These are phyloP conservation scores for Raphanus sativus DNA, from an alignment of 345 rosid genomes.

Conservation along the genomic window DNA sequence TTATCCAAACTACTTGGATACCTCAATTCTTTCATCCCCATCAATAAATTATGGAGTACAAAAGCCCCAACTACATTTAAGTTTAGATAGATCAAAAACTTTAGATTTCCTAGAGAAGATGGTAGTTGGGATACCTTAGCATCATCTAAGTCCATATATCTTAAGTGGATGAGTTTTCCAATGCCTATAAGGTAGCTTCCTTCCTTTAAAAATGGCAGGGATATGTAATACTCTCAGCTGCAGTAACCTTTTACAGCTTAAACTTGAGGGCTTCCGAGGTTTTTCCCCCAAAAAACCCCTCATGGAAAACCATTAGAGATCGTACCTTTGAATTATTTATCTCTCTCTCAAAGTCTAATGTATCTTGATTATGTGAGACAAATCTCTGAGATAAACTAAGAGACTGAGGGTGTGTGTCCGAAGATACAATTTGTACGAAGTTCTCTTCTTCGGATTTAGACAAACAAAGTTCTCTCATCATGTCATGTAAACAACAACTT, in stretches of 20 bases:
- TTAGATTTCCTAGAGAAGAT: neutral
- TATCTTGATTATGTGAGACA: neutral
- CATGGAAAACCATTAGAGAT: neutral
- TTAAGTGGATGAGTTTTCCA: neutral
- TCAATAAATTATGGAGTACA: no score
- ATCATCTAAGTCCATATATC: neutral
- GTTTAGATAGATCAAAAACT: neutral
- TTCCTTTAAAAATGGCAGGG: neutral
- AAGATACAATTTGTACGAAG: neutral
- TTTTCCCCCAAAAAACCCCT: no score
- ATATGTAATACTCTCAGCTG: neutral
- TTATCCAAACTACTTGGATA: neutral
- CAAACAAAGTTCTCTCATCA: constrained; percentile 32
- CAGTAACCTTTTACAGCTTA: neutral
- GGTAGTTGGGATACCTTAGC: neutral
- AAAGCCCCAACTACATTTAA: no score
- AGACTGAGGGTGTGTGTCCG: neutral
- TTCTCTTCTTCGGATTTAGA: constrained; percentile 24
- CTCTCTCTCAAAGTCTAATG: neutral
- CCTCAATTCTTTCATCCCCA: neutral
- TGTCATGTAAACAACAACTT: constrained; percentile 15
- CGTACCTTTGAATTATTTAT: neutral
- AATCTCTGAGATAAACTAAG: neutral
- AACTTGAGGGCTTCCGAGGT: neutral
- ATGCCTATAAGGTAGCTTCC: neutral